phyloP scores from a whole-genome alignment of 306 rosid species.

The Ochetophila trinervis region DNA sequence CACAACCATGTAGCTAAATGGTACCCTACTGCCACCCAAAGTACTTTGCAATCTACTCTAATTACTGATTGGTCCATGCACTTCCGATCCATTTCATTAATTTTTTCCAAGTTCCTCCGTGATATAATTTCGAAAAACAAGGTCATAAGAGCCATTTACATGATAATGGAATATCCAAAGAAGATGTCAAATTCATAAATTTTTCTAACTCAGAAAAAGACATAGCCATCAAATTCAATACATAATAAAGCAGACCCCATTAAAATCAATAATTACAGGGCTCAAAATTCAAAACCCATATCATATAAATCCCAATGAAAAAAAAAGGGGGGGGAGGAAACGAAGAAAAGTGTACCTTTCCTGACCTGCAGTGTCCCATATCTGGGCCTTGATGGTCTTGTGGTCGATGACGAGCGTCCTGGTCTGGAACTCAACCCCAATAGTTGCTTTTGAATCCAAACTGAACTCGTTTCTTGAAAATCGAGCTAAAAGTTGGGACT shows the following conservation, averaged over 20 bases:
- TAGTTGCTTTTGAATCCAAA: slow-evolving; percentile 78
- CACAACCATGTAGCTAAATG: too few species aligned
- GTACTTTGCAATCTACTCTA: too few species aligned
- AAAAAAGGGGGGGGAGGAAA: background rate
- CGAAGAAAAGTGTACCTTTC: slow-evolving; percentile 56
- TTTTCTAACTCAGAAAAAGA: too few species aligned
- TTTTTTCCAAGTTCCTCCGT: too few species aligned
- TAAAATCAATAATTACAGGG: background rate
- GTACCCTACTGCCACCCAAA: too few species aligned
- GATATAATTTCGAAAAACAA: too few species aligned
- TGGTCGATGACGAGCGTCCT: slow-evolving; percentile 78
- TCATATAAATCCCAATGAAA: background rate
- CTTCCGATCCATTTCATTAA: too few species aligned
- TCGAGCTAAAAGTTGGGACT: slow-evolving; percentile 82
- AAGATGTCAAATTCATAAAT: too few species aligned
- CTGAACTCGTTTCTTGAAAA: slow-evolving; percentile 71
- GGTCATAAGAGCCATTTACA: too few species aligned
- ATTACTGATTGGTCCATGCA: too few species aligned
- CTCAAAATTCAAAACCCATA: background rate
- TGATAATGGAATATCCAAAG: too few species aligned
- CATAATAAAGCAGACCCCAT: background rate
- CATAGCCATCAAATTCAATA: too few species aligned
- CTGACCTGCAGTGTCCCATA: slow-evolving; percentile 99
- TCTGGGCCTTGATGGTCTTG: slow-evolving; percentile 84
- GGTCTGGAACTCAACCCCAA: slow-evolving; percentile 91